Base-by-base conservation (phyloP, 2,329 filamentous ascomycete genomes). In the Monosporascus sp. region DNA sequence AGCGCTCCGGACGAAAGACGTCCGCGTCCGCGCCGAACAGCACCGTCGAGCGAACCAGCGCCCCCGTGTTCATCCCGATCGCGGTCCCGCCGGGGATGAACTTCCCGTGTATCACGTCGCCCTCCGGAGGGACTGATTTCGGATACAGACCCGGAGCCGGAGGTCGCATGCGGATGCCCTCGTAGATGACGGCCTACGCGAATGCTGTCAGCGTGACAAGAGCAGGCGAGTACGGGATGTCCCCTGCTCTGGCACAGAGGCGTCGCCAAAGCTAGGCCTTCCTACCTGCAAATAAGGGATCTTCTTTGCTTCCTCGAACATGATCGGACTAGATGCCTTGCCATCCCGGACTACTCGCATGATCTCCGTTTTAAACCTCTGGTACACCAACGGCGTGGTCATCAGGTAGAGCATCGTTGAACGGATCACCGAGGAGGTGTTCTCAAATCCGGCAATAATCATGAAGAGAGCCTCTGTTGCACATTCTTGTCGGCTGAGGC, bases 391-490 rank as follows among this genome's bases (percentile, higher is more conserved):
- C 1, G 75, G 76, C 31, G 70, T 71, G 15, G 71, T 75, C 36
- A 72, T 70, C 52, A 80, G 60, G 60, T 75, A 73, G 36, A 80
- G 70, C 50, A 80, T 53, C 6, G 72, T 75, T 37, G 72, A 66
- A 2, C 78, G 72, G 6, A 81, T 68, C 2, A 72, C 70, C 1
- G 73, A 75, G 1, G 77, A 73, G 0, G 77, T 78, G 14, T 75
- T 79, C 56, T 81, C 78, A 4, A 74, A 75, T 4, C 78, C 54
- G 2, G 56, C 56, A 45, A 58, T 57, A 25, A 58, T 57, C 51
- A 54, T 53, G 34, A 65, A 53, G 27, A 64, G 55, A 2, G 53
- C 54, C 50, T 66, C 65, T 5, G 60, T 58, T 20, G 64, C 63
- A 49, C 61, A 65, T 48, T 65, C 54, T 24, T 50, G 42, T 17